Evolutionary conservation across 2,329 filamentous ascomycete species (phyloP).

Genomic region (Nemania sp.): DNA sequence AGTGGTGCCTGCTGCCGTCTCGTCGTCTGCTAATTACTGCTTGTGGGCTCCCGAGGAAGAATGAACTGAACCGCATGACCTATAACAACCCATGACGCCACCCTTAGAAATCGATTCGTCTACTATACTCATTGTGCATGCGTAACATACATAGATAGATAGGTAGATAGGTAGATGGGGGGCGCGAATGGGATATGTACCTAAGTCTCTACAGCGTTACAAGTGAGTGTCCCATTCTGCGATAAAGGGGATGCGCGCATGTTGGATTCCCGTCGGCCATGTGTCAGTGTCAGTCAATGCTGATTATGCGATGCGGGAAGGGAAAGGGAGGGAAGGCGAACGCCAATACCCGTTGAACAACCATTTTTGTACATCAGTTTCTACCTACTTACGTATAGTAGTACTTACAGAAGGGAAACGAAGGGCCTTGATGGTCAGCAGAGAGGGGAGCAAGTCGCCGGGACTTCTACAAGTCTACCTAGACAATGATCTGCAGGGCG

Average conservation of each 20-base stretch:
- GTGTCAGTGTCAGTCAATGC: slow-evolving; percentile 16
- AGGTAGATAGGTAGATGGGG: too few species aligned
- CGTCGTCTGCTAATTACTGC: not conserved
- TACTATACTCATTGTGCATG: too few species aligned
- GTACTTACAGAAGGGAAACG: not conserved
- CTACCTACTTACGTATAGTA: too few species aligned
- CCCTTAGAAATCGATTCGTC: not conserved
- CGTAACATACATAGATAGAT: too few species aligned
- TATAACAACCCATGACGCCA: slow-evolving; percentile 9
- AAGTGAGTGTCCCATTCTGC: slow-evolving; percentile 1
- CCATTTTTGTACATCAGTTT: too few species aligned
- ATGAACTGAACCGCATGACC: slow-evolving; percentile 25
- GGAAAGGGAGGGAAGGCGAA: too few species aligned
- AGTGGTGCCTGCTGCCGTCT: slow-evolving; percentile 11
- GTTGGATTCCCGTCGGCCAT: slow-evolving; percentile 10
- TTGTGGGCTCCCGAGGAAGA: slow-evolving; percentile 16
- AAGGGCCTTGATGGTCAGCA: slow-evolving; percentile 9
- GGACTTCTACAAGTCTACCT: slow-evolving; percentile 7
- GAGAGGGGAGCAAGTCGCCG: slow-evolving; percentile 13
- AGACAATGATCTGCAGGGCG: slow-evolving; percentile 37
- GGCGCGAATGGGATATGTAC: not conserved
- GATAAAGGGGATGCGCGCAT: not conserved
- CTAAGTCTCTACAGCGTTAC: slow-evolving; percentile 1
- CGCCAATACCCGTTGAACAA: slow-evolving; percentile 1
- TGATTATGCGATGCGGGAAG: slow-evolving; percentile 30